These are phyloP conservation scores for Tolypocladium tundrense DNA, from an alignment of 2,329 filamentous ascomycete species.

Conservation along the genomic window DNA sequence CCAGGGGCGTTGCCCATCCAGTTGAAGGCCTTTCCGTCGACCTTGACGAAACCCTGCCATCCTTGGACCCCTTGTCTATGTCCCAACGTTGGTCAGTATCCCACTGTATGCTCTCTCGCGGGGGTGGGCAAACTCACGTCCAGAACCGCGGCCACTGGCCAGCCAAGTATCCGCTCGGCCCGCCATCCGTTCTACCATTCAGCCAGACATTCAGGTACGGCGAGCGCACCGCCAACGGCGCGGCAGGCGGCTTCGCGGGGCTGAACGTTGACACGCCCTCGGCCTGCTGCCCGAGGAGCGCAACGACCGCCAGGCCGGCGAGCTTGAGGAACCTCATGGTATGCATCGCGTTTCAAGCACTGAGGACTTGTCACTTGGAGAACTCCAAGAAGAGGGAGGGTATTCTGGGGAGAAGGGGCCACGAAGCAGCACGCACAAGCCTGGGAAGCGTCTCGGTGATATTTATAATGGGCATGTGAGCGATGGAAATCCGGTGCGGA, in stretches of 20 bases:
- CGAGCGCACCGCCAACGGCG: conserved; percentile 63
- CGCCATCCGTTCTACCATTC: conserved; percentile 47
- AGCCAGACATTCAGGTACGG: conserved; percentile 68
- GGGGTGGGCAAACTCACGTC: conserved; percentile 37
- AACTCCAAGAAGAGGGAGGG: neutral
- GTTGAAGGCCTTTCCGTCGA: conserved; percentile 53
- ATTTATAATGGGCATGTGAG: neutral
- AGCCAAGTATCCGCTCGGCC: conserved; percentile 56
- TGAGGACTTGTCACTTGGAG: neutral
- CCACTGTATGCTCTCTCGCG: neutral
- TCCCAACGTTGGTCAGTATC: neutral
- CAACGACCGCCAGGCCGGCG: conserved; percentile 9
- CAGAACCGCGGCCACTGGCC: conserved; percentile 62
- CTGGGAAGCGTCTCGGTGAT: neutral
- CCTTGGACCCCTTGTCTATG: conserved; percentile 41
- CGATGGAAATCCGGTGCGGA: neutral
- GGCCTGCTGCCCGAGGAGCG: conserved; percentile 6
- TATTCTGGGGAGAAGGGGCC: neutral
- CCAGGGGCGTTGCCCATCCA: conserved; percentile 55
- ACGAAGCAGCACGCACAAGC: neutral
- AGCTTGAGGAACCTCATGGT: conserved; percentile 12
- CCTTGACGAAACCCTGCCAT: conserved; percentile 60
- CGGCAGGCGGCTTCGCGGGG: conserved; percentile 54
- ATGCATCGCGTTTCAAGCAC: neutral
- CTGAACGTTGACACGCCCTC: conserved; percentile 42